Evolutionary conservation across 371 early-diverging fungal genomes (phyloP).

Genomic region (Blakeslea trispora): DNA sequence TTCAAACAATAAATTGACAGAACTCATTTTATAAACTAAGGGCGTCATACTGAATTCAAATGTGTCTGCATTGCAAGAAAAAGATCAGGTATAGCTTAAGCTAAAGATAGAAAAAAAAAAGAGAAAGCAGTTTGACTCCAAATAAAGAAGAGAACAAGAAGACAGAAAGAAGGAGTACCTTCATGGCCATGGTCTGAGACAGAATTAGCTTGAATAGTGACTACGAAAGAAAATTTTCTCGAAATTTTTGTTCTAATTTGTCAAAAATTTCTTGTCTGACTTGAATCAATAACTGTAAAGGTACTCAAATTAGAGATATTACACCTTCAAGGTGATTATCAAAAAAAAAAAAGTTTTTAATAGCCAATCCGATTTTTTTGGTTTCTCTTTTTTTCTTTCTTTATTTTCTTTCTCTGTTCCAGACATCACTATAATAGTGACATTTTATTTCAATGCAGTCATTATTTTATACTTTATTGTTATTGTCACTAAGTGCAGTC

Average conservation of each 20-base stretch:
- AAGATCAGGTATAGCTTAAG: too few relatives aligned
- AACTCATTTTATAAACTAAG: too few relatives aligned
- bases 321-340: background rate
- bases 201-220: conserved; percentile 2
- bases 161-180: conserved; percentile 10
- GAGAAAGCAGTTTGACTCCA: too few relatives aligned
- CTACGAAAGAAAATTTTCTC: conserved; percentile 4
- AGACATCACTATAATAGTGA: background rate
- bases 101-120: too few relatives aligned
- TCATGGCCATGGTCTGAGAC: background rate
- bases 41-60: too few relatives aligned
- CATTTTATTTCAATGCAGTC: background rate
- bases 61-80: too few relatives aligned
- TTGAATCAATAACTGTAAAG: conserved; percentile 14
- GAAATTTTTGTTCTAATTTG: conserved; percentile 31
- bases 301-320: conserved; percentile 29
- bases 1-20: too few relatives aligned
- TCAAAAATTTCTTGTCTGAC: conserved; percentile 10
- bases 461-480: background rate
- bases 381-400: conserved; percentile 9
- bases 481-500: background rate
- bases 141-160: too few relatives aligned
- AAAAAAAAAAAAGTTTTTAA: conserved; percentile 3
- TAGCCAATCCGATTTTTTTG: background rate
- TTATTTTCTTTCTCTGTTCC: background rate